Evolutionary conservation across 805 yeast genomes (phyloP), one percentile per base, ranked within the genome.

Genomic region (Candida mattraensis): DNA sequence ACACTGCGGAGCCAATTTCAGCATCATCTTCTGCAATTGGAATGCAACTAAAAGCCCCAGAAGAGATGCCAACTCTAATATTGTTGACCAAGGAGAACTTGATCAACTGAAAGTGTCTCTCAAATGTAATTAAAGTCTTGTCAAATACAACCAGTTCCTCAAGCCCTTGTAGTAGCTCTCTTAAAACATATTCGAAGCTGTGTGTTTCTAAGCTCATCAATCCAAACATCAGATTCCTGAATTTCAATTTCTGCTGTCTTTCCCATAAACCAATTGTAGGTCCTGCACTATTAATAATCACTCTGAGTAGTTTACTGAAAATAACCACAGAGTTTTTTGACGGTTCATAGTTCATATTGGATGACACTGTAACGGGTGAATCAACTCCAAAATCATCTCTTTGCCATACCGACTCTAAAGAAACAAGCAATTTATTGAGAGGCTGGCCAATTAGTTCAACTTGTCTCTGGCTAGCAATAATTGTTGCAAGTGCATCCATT

Each of bases 401-500:
- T 0, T 67, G 29, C 40, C 67, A 65, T 5, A 73, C 58, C 3
- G 45, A 48, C 35, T 65, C 67, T 15, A 80, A 39, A 0, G 65
- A 51, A 0, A 53, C 41, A 4, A 83, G 39, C 0, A 80, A 50
- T 12, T 65, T 65, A 2, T 73, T 56, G 1, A 80, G 67, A 10
- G 70, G 61, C 5, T 34, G 36, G 9, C 48, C 44, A 7, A 44
- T 43, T 11, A 55, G 37, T 21, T 54, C 61, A 12, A 54, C 39
- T 43, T 60, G 59, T 1, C 57, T 42, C 32, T 80, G 78, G 21
- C 72, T 75, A 24, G 76, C 78, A 19, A 88, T 64, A 9, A 84
- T 56, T 1, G 72, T 61, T 3, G 74, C 59, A 27, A 83, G 54
- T 0, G 93, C 74, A 30, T 72, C 73, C 47, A 88, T 56, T 1